Evolutionary conservation across 495 filamentous ascomycete species (phyloP).

Genomic region (Aspergillus avenaceus): DNA sequence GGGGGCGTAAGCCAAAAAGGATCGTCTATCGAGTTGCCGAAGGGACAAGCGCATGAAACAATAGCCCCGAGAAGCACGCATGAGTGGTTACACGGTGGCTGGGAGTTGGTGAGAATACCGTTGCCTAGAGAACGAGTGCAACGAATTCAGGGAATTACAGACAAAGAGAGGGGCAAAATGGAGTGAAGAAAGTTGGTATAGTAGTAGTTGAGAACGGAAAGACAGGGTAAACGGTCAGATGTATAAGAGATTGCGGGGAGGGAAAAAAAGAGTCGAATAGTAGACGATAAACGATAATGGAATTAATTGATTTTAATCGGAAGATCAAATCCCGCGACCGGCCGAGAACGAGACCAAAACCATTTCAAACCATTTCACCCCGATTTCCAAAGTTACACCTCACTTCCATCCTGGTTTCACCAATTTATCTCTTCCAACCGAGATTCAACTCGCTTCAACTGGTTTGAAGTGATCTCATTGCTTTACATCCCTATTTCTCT

Average conservation of each 20-base stretch:
- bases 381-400: not conserved
- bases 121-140: not conserved
- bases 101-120: not conserved
- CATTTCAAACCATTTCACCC: too few relatives aligned
- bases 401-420: not conserved
- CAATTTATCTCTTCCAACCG: not conserved
- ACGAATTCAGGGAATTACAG: not conserved
- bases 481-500: too few relatives aligned
- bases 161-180: not conserved
- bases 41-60: constrained; percentile 17
- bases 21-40: constrained; percentile 15
- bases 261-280: not conserved
- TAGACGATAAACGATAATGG: not conserved
- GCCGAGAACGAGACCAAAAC: not conserved
- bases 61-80: constrained; percentile 18
- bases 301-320: constrained; percentile 1
- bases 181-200: not conserved
- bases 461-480: too few relatives aligned
- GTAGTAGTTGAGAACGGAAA: too few relatives aligned
- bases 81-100: constrained; percentile 19
- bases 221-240: constrained; percentile 3
- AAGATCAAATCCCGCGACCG: not conserved
- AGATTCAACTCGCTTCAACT: too few relatives aligned
- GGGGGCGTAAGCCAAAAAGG: constrained; percentile 6
- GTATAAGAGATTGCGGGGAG: constrained; percentile 2